phyloP scores from a whole-genome alignment of 805 yeast genomes.

The Novakomyces olei region DNA sequence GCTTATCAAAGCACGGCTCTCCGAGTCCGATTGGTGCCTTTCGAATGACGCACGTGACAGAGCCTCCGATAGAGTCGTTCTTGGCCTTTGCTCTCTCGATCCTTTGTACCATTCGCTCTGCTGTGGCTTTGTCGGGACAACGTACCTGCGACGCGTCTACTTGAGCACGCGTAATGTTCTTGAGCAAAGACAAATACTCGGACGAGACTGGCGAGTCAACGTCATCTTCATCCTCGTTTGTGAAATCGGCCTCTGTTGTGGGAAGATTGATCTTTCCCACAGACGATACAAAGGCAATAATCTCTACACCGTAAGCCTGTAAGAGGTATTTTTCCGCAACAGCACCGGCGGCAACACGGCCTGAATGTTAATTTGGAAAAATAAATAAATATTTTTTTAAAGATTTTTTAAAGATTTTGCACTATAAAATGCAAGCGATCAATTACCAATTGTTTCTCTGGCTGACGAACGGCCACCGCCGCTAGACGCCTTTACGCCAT shows the following conservation, averaged over 20 bases:
- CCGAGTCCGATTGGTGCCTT: constrained; percentile 92
- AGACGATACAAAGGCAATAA: constrained; percentile 88
- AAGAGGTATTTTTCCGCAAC: constrained; percentile 79
- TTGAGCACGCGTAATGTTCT: constrained; percentile 63
- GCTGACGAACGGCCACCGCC: constrained; percentile 98
- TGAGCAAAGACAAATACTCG: constrained; percentile 41
- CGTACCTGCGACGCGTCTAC: constrained; percentile 77
- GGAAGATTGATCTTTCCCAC: constrained; percentile 59
- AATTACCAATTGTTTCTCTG: constrained; percentile 93
- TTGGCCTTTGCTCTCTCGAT: constrained; percentile 71
- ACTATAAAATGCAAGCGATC: too few species aligned
- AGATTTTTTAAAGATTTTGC: too few species aligned
- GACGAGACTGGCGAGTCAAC: constrained; percentile 33
- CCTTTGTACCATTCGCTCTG: constrained; percentile 61
- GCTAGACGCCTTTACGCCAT: constrained; percentile 78
- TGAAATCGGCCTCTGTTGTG: background rate
- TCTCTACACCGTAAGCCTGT: constrained; percentile 63
- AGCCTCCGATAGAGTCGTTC: constrained; percentile 90
- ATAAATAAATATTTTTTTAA: too few species aligned
- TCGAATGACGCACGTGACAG: constrained; percentile 89
- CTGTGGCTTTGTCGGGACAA: constrained; percentile 61
- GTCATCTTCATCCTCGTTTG: constrained; percentile 14
- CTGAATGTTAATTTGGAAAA: too few species aligned
- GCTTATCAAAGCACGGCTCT: constrained; percentile 91
- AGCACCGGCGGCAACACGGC: constrained; percentile 97